Evolutionary conservation across 2,329 filamentous ascomycete species (phyloP).

Genomic region (Fusarium subtropicale): DNA sequence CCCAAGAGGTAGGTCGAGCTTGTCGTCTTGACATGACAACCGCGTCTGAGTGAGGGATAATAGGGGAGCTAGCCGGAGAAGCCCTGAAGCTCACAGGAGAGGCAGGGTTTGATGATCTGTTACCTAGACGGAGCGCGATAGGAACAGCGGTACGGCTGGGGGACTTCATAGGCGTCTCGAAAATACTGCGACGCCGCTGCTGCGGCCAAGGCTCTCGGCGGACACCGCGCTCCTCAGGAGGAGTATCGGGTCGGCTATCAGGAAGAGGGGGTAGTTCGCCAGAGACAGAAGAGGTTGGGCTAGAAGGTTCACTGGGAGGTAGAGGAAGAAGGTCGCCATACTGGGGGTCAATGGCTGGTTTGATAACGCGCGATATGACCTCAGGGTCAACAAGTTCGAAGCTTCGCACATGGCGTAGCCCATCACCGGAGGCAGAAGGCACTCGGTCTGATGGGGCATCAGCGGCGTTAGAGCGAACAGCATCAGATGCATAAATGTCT

Average conservation of each 20-base stretch:
- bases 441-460: conserved; percentile 57
- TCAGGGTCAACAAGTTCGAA: conserved; percentile 65
- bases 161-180: conserved; percentile 62
- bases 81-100: conserved; percentile 56
- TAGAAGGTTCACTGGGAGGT: conserved; percentile 68
- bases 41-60: conserved; percentile 51
- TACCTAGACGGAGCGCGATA: conserved; percentile 65
- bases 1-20: conserved; percentile 70
- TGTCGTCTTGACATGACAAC: conserved; percentile 52
- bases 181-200: conserved; percentile 61
- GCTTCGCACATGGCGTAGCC: conserved; percentile 41
- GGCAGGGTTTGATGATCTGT: conserved; percentile 56
- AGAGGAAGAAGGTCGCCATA: conserved; percentile 74
- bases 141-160: conserved; percentile 70
- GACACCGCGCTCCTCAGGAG: conserved; percentile 60
- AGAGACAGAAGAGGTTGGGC: conserved; percentile 53
- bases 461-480: conserved; percentile 60
- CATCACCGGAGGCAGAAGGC: conserved; percentile 45
- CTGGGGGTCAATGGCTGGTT: conserved; percentile 74
- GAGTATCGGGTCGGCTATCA: conserved; percentile 69
- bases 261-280: conserved; percentile 66
- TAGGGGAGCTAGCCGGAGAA: conserved; percentile 54
- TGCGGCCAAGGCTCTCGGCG: conserved; percentile 57
- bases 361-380: conserved; percentile 67
- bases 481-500: conserved; percentile 55